Evolutionary conservation across 768 basidiomycete species (phyloP), one percentile per base, ranked within the genome.

Genomic region (Suillus discolor): DNA sequence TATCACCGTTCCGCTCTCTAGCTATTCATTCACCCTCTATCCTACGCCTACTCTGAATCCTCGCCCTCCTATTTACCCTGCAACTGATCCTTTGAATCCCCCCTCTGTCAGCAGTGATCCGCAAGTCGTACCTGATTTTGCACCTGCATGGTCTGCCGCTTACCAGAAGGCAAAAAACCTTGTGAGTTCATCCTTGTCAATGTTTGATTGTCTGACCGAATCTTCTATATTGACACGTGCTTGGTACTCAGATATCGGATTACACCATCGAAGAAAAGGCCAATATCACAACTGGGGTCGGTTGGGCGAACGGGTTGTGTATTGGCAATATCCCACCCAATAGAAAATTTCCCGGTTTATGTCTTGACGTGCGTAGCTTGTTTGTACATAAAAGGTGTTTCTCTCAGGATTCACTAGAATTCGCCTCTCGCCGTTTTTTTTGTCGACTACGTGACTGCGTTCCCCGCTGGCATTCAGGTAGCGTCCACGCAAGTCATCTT

Each of bases 261-360:
- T 83, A 85, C 62, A 62, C 66, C 28, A 42, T 75, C 25, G 39
- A 65, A 8, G 74, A 75, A 31, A 75, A 75, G 54, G 73, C 71
- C 9, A 69, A 69, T 39, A 62, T 74, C 16, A 71, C 69, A n/a
- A 75, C 74, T 4, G 73, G 73, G 55, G 61, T 39, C 45, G 61
- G 62, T 55, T 66, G 65, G 65, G 28, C 76, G 73, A 77, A 74
- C 62, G 88, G 88, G 0, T 83, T 80, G 25, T 91, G 89, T 73
- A 87, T 91, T 49, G 89, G 85, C 5, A 89, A 89, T 69, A 88
- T 84, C n/a, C 78, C 85, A 15, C 62, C 83, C 1, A 65, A 76
- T 68, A 55, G 36, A 45, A 64, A 64, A 28, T 90, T 83, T 75
- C 87, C 87, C 0, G 88, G 89, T 18, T 74, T 90, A 16, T 90